Evolutionary conservation across 129 eudicot species (phyloP), one percentile per base, ranked within the genome.

Genomic region (Centaurea solstitialis): DNA sequence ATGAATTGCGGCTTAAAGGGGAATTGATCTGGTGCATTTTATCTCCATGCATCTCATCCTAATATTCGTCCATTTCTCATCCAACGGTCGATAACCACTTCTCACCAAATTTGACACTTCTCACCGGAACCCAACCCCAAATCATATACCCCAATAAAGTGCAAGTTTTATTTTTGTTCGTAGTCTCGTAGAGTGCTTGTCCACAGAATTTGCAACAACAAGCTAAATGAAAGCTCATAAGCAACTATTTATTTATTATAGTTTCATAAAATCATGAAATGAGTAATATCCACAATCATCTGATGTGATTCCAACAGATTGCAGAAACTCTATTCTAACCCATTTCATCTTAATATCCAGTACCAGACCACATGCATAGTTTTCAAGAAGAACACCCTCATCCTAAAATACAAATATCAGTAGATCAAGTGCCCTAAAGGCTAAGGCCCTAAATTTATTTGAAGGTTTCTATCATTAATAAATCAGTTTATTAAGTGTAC

Each of bases 381-480:
- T 72, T 21, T 62, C 39, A 62, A 37, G 61, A 1, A 15, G 64
- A 9, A 76, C 8, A 76, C 41, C 23, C 23, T 23, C 73, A 62
- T n/a, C 68, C 64, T 66, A 4, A 4, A 45, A 43, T 66, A 47
- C 18, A 79, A 13, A 79, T 30, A 69, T 59, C 26, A 1, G 67
- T 41, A 47, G 69, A 70, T 70, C 70, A 79, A 50, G 23, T 79
- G 67, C 82, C 81, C 53, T 50, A 33, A 50, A 18, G 15, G 18
- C 18, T 50, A 33, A 53, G 59, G 15, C 61, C 61, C 61, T 47
- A 4, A 33, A 77, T 15, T 40, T 41, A 39, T 30, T 69, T 35
- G 24, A 73, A 41, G 64, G 22, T 30, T 69, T 47, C 17, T 69
- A 68, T 17, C 2, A 9, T 68, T 45, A 68, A 43, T 41, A 37